These are phyloP conservation scores for Colletotrichum musae DNA, from an alignment of 2,329 filamentous ascomycete species.

Conservation along the genomic window DNA sequence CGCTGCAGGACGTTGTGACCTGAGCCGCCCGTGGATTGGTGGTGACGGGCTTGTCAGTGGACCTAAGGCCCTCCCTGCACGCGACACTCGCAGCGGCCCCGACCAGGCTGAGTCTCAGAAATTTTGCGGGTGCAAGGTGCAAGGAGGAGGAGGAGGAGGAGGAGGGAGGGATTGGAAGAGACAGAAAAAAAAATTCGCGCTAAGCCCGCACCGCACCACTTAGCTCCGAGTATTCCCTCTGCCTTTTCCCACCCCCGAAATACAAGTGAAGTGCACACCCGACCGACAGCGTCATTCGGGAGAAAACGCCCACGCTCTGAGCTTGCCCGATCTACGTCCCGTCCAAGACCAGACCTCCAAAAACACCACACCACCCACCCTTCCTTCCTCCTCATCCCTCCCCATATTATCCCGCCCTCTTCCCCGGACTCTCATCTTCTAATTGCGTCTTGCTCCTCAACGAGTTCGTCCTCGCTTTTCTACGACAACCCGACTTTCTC, in stretches of 20 bases:
- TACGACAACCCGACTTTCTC: conserved; percentile 1
- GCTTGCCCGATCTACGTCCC: conserved; percentile 16
- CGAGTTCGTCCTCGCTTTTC: conserved; percentile 26
- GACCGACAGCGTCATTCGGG: conserved; percentile 41
- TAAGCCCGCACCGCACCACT: conserved; percentile 36
- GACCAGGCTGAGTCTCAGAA: conserved; percentile 17
- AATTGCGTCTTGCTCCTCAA: conserved; percentile 28
- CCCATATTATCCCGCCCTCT: conserved; percentile 20
- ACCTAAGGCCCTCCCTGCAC: conserved; percentile 27
- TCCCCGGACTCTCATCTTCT: conserved; percentile 31
- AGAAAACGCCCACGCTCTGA: conserved; percentile 33
- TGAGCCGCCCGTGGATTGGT: background rate
- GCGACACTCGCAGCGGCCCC: conserved; percentile 30
- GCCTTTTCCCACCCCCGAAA: conserved; percentile 14
- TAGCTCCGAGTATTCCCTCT: conserved; percentile 38
- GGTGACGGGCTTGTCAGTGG: background rate
- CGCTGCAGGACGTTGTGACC: conserved; percentile 30
- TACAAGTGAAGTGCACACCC: conserved; percentile 20
- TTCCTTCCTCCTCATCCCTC: conserved; percentile 13
- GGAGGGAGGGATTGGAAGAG: background rate
- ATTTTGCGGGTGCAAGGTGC: conserved; percentile 26
- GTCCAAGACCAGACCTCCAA: conserved; percentile 18
- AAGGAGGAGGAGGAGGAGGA: too few species aligned
- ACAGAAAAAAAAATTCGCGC: conserved; percentile 37
- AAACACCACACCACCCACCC: conserved; percentile 8